phyloP scores from a whole-genome alignment of 2,329 filamentous ascomycete species.

The Claviceps lovelessii region DNA sequence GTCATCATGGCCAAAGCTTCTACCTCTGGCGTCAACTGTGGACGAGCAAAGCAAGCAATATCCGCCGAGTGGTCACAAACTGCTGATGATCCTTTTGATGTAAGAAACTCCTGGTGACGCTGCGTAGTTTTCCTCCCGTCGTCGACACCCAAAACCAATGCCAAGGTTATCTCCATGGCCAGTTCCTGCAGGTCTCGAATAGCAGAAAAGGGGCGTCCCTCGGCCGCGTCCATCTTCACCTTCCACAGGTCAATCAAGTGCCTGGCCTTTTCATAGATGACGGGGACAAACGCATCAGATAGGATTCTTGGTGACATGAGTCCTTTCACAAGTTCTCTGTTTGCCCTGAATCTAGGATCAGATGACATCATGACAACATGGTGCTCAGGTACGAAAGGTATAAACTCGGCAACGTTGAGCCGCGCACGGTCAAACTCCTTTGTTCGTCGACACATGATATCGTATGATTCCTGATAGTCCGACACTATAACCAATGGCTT shows the following conservation, averaged over 20 bases:
- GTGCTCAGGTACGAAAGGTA: constrained; percentile 8
- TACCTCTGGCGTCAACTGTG: background rate
- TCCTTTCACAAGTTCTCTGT: constrained; percentile 15
- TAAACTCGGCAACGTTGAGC: background rate
- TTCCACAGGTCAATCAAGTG: constrained; percentile 19
- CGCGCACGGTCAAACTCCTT: constrained; percentile 2
- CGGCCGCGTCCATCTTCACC: constrained; percentile 13
- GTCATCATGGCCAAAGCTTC: background rate
- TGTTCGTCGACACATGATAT: background rate
- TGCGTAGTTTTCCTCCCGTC: background rate
- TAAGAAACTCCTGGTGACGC: background rate
- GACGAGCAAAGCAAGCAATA: background rate
- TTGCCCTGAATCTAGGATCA: constrained; percentile 15
- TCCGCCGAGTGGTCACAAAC: background rate
- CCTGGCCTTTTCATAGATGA: constrained; percentile 16
- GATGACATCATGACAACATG: constrained; percentile 14
- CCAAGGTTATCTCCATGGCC: constrained; percentile 17
- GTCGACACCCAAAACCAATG: background rate
- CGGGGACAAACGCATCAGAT: constrained; percentile 14
- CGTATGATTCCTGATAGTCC: background rate
- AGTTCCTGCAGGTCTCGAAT: constrained; percentile 16
- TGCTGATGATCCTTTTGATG: background rate
- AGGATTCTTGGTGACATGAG: constrained; percentile 18
- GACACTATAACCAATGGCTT: background rate
- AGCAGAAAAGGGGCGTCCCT: constrained; percentile 17